Base-by-base conservation (phyloP, 192 early-diverging fungal species). In the Diversispora eburnea region DNA sequence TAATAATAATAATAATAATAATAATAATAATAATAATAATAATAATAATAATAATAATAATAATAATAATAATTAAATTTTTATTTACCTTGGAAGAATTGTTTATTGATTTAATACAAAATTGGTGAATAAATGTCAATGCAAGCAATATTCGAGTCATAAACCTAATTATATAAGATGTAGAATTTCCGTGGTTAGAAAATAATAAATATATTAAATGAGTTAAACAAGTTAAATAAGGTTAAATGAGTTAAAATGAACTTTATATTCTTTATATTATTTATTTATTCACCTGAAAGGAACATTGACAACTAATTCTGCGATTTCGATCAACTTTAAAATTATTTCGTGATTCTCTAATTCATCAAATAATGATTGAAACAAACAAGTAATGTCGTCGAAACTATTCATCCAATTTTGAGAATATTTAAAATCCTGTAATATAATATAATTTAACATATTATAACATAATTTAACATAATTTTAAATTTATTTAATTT, bases 81-180 rank as follows among this genome's bases (percentile, higher is more conserved):
- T 6, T 7, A 63, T 8, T 43, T 63, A 63, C 61, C 42, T 63
- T 63, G 41, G 13, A 45, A 8, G 17, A 12, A n/a, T n/a, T 7
- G 43, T 43, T 42, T 3, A 45, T 19, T 43, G 33, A 45, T 43
- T 63, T 42, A 13, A 5, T 43, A n/a, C 61, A 63, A n/a, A 63
- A 63, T 63, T 42, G 33, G 17, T 63, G 39, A n/a, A 63, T 13
- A 15, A 63, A 46, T 7, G 39, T 0, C 25, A 43, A 17, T n/a
- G 10, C n/a, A 63, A 63, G 8, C n/a, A 63, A n/a, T 6, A 63
- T 42, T 63, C 61, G 33, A n/a, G n/a, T 63, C 17, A 63, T 46
- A 46, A 63, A 63, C 61, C 61, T 63, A 20, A 20, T 6, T 13
- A 45, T 62, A 62, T 62, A 4, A 43, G 4, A 19, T 41, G 13